Conservation (phyloP, 1,139 yeast species). For the Tardiomyces depauwii region DNA sequence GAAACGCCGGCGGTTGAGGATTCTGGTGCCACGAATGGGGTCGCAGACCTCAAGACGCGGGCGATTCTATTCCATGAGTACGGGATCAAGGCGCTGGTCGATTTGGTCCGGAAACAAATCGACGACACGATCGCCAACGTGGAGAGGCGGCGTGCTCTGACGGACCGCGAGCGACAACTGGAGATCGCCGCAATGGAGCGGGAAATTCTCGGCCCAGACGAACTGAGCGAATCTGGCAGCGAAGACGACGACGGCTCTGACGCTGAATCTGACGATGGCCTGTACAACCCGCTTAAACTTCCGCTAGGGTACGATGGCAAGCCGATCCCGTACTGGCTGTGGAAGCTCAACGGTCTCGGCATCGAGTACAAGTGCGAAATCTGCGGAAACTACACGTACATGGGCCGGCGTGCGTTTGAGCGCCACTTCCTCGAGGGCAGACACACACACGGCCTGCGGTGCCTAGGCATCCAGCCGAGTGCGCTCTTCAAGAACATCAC, state of each 20-base stretch:
- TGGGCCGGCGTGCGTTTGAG: conserved; percentile 62
- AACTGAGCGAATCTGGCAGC: conserved; percentile 14
- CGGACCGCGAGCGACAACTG: conserved; percentile 58
- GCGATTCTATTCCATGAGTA: conserved; percentile 24
- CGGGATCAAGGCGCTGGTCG: conserved; percentile 26
- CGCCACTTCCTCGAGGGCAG: conserved; percentile 61
- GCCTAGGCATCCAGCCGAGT: conserved; percentile 56
- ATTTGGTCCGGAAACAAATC: conserved; percentile 29
- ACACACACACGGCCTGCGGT: conserved; percentile 64
- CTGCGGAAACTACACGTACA: conserved; percentile 66
- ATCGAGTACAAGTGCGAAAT: conserved; percentile 69
- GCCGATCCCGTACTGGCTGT: conserved; percentile 91
- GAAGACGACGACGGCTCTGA: conserved; percentile 16
- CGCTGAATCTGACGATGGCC: conserved; percentile 12
- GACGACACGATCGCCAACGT: conserved; percentile 46
- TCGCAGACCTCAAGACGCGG: not conserved
- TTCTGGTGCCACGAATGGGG: conserved; percentile 1
- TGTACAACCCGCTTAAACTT: conserved; percentile 40
- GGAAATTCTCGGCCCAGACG: conserved; percentile 22
- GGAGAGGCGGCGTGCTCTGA: conserved; percentile 57
- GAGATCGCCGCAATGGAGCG: conserved; percentile 39
- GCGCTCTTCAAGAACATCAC: conserved; percentile 54
- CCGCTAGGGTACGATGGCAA: conserved; percentile 84
- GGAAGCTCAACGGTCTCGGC: conserved; percentile 79
- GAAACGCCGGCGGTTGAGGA: not conserved